phyloP scores from a whole-genome alignment of 2,329 filamentous ascomycete species.

The Phialophora tarda region DNA sequence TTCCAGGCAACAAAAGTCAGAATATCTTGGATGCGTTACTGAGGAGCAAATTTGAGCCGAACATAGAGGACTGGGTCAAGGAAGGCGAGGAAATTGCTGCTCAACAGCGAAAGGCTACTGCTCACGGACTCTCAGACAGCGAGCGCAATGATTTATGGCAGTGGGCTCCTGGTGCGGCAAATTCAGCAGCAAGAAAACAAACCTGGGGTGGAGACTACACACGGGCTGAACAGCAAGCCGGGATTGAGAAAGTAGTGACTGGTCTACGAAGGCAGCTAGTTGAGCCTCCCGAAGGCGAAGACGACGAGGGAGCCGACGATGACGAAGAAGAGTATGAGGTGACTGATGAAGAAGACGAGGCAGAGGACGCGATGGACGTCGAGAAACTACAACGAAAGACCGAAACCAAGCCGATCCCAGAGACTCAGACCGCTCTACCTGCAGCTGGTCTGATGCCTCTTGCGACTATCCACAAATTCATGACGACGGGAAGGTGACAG shows the following conservation, averaged over 20 bases:
- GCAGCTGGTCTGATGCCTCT: constrained; percentile 48
- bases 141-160: constrained; percentile 67
- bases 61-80: constrained; percentile 74
- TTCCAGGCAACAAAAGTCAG: constrained; percentile 72
- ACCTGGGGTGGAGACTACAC: constrained; percentile 72
- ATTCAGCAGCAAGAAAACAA: constrained; percentile 52
- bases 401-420: constrained; percentile 45
- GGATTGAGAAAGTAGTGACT: constrained; percentile 73
- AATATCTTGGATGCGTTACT: constrained; percentile 70
- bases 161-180: constrained; percentile 58
- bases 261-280: constrained; percentile 66
- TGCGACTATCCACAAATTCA: constrained; percentile 57
- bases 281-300: constrained; percentile 57
- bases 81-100: constrained; percentile 61
- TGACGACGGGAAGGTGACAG: constrained; percentile 52
- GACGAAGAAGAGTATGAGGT: constrained; percentile 56
- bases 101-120: constrained; percentile 29
- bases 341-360: constrained; percentile 57
- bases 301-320: constrained; percentile 59
- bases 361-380: constrained; percentile 51
- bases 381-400: constrained; percentile 41
- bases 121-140: constrained; percentile 47
- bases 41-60: constrained; percentile 81
- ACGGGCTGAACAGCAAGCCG: constrained; percentile 69
- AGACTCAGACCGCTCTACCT: constrained; percentile 42